Evolutionary conservation across 345 rosid species (phyloP), one percentile per base, ranked within the genome.

Genomic region (Anastatica hierochuntica): DNA sequence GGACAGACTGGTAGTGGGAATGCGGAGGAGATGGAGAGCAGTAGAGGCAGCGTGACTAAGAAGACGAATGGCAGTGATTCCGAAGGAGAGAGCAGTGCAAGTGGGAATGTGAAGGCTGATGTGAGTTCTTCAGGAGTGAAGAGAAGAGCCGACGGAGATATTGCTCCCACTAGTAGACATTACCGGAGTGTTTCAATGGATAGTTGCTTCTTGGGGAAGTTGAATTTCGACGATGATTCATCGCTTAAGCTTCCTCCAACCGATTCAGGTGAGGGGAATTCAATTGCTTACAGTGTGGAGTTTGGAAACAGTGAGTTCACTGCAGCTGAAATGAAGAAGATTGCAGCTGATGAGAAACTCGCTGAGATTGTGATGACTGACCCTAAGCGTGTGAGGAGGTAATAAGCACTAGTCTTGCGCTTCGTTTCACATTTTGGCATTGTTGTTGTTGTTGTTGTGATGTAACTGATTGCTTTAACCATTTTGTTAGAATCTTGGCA

Each of bases 301-400:
- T 55, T 78, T 63, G 85, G 83, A 7, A 80, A 74, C 70, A 70
- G 76, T 30, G 90, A 82, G 63, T 79, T 84, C 49, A 78, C 12
- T 62, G 70, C 72, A 20, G 78, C 72, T 31, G 96, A 88, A 31
- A 55, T 88, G 53, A 80, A 78, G 67, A 81, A 84, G 71, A 84
- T 88, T 43, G 69, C 77, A 69, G 84, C 76, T 0, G 83, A 82
- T 71, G 94, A 82, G 51, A 88, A 80, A 56, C 96, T 88, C 49
- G 72, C 82, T 23, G 88, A 88, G 74, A 80, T 84, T 67, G 90
- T 83, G 33, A 21, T 83, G 56, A 5, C 69, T 17, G 94, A 79
- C 43, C 79, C 84, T 18, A 76, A 74, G 52, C 81, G 81, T 12
- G 84, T 58, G 7, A 79, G 76, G 52, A 76, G 81, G 81, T 67